Evolutionary conservation across 1,139 yeast species (phyloP).

Genomic region (Debaryomyces coudertii): DNA sequence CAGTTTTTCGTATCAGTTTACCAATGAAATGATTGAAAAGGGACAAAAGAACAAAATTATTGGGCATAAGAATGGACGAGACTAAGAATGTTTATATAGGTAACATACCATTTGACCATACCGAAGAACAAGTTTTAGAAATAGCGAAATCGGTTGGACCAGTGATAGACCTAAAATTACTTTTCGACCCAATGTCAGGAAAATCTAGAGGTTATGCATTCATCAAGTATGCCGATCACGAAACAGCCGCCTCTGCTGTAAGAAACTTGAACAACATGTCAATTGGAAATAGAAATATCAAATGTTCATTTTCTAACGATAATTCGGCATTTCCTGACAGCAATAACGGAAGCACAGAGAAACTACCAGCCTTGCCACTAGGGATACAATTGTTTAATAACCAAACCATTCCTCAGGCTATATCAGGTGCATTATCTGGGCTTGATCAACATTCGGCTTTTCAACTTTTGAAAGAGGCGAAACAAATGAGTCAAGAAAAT

Average conservation of each 20-base stretch:
- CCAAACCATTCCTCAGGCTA: conserved; percentile 61
- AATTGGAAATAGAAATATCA: conserved; percentile 70
- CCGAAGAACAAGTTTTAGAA: conserved; percentile 87
- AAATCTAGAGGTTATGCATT: conserved; percentile 91
- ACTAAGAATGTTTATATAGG: conserved; percentile 39
- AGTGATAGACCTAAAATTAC: conserved; percentile 70
- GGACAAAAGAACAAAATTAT: not conserved
- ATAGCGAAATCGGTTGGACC: conserved; percentile 87
- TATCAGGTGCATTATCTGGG: conserved; percentile 59
- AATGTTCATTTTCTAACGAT: conserved; percentile 72
- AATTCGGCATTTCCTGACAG: conserved; percentile 23
- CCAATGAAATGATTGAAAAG: not conserved
- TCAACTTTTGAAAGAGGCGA: conserved; percentile 62
- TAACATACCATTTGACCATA: conserved; percentile 50
- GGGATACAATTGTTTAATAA: conserved; percentile 56
- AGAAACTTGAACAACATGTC: conserved; percentile 81
- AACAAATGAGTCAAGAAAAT: conserved; percentile 61
- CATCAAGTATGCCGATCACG: conserved; percentile 72
- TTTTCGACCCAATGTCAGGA: conserved; percentile 88
- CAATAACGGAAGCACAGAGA: conserved; percentile 17
- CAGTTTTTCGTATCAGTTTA: not conserved
- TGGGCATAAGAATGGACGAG: not conserved
- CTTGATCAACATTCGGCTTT: conserved; percentile 60
- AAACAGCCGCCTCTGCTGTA: conserved; percentile 90
- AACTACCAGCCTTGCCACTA: conserved; percentile 49